Evolutionary conservation across 306 rosid species (phyloP), one percentile per base, ranked within the genome.

Genomic region (Morella rubra): DNA sequence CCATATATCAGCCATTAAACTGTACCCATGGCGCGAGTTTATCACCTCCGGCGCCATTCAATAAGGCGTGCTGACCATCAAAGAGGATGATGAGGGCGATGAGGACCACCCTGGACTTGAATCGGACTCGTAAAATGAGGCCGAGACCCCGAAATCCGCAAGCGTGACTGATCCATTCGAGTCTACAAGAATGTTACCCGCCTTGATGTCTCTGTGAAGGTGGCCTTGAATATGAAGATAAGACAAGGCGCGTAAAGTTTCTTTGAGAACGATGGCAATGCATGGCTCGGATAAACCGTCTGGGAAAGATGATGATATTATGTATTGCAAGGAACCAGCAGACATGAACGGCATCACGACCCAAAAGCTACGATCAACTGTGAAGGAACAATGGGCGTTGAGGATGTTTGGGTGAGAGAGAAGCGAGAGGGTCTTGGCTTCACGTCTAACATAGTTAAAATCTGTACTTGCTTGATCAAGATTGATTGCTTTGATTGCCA

Each of bases 11-110:
- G 51, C 51, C 14, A 90, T 92, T 70, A 79, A 83, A 59, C 51
- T 47, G 51, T 47, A 47, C 51, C 92, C 95, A 0, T 65, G 79
- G 46, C 86, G 88, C 0, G 91, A 90, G 64, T 88, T 88, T 9
- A 88, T 84, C 7, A 90, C 93, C 72, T 92, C 95, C 5, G 93
- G 90, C 2, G 93, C 93, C 91, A 88, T 88, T 96, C 90, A 92
- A 44, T 90, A 92, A 0, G 91, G 93, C 4, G 91, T 86, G 16
- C 91, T 85, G 19, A 86, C 67, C 76, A 73, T 44, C 24, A 73
- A 74, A 44, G 87, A 83, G 7, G 87, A 83, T 8, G 87, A 84
- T n/a, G 67, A 58, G n/a, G n/a, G n/a, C n/a, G n/a, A n/a, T n/a
- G n/a, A n/a, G 0, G 78, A 53, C 70, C 69, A 11, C n/a, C 62